Percentiles rank a stretch among this genome's conserved stretches.
These are phyloP conservation scores for Ettlia oleoabundans DNA, from an alignment of 139 green algal species.

Conservation along the genomic window DNA sequence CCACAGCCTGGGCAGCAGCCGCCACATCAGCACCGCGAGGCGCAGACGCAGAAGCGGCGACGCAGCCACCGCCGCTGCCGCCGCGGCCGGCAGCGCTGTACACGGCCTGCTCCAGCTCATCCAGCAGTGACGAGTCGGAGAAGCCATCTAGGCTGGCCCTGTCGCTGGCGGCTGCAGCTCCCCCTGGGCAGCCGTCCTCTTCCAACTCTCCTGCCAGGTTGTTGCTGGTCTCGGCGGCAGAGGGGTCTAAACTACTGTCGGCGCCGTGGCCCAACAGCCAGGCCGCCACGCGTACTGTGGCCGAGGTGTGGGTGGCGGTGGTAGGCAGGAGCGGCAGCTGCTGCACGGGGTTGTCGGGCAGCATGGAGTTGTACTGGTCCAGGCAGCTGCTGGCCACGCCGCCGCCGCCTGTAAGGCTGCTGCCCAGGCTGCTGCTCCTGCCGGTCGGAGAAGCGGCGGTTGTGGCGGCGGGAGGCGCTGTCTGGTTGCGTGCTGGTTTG, in stretches of 20 bases:
- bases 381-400: not conserved
- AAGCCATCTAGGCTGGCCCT: not conserved
- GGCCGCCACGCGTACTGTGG: not conserved
- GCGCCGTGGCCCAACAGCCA: constrained; percentile 11
- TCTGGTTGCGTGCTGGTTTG: not conserved
- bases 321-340: constrained; percentile 27
- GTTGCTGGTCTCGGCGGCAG: not conserved
- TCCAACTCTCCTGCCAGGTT: not conserved
- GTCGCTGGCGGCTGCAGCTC: not conserved
- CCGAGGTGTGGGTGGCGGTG: not conserved
- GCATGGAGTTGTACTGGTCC: constrained; percentile 25
- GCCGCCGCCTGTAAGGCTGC: not conserved
- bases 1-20: no score
- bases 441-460: not conserved
- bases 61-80: no score
- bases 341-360: constrained; percentile 8
- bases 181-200: not conserved
- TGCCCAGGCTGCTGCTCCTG: not conserved
- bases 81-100: not conserved
- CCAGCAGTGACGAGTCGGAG: not conserved
- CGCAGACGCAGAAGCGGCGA: no score
- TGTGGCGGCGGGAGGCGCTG: not conserved
- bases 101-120: not conserved
- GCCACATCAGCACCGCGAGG: no score
- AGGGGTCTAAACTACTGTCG: no score